Evolutionary conservation across 805 yeast species (phyloP).

Genomic region (Myxozyma neotropica): DNA sequence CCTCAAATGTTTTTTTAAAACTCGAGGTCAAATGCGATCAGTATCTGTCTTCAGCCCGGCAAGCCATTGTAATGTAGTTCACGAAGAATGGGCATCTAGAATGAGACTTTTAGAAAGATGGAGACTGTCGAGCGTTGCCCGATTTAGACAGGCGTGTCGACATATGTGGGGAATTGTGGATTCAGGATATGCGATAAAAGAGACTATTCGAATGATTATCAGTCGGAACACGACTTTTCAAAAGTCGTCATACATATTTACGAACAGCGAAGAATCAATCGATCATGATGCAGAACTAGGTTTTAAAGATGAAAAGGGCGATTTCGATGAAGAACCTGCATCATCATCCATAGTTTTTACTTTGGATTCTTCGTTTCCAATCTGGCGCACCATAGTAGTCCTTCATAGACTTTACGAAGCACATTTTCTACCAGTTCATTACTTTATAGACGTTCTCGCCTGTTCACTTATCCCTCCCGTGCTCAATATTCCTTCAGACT

Average conservation of each 20-base stretch:
- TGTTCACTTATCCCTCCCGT: slow-evolving; percentile 18
- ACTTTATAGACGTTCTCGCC: slow-evolving; percentile 28
- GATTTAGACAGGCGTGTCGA: slow-evolving; percentile 33
- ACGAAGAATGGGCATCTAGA: background rate
- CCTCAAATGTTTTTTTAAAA: slow-evolving; percentile 30
- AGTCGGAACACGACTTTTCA: too few species aligned
- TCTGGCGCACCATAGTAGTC: slow-evolving; percentile 19
- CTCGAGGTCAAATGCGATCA: slow-evolving; percentile 25
- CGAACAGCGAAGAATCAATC: background rate
- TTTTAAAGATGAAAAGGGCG: background rate
- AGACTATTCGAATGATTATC: slow-evolving; percentile 1
- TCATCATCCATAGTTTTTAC: too few species aligned
- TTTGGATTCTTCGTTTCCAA: background rate
- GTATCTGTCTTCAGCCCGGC: slow-evolving; percentile 33
- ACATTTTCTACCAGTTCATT: slow-evolving; percentile 35
- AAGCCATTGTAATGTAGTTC: slow-evolving; percentile 35
- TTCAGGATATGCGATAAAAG: slow-evolving; percentile 31
- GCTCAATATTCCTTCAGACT: background rate
- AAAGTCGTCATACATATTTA: background rate
- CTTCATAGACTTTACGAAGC: slow-evolving; percentile 35
- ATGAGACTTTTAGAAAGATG: slow-evolving; percentile 6
- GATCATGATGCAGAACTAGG: background rate
- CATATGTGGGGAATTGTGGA: slow-evolving; percentile 37
- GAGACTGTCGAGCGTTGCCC: slow-evolving; percentile 24
- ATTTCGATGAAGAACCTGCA: background rate